Evolutionary conservation across 2,329 filamentous ascomycete species (phyloP).

Genomic region (Microcyclospora pomicola): DNA sequence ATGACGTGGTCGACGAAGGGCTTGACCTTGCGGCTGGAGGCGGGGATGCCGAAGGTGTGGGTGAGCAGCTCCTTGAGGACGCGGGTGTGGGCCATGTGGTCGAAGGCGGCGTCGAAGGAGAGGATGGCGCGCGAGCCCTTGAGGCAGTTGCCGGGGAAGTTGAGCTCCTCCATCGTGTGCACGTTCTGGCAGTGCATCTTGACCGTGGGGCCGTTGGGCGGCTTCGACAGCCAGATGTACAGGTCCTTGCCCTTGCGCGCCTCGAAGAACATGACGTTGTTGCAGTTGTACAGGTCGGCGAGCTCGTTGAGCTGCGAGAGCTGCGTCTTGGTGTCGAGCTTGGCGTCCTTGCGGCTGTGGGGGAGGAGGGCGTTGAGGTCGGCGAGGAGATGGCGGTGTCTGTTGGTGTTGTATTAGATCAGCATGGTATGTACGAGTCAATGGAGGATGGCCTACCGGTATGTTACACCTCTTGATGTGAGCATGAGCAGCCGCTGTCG

Average conservation of each 20-base stretch:
- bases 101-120: conserved; percentile 77
- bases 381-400: conserved; percentile 84
- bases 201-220: conserved; percentile 66
- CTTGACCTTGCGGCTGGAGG: conserved; percentile 76
- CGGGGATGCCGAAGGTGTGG: conserved; percentile 84
- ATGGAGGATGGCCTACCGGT: conserved; percentile 41
- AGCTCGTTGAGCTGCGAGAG: conserved; percentile 67
- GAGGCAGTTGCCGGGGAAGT: conserved; percentile 92
- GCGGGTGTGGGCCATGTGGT: conserved; percentile 54
- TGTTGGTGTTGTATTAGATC: conserved; percentile 23
- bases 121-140: conserved; percentile 86
- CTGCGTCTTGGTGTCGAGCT: conserved; percentile 91
- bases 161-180: conserved; percentile 92
- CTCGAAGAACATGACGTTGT: conserved; percentile 91
- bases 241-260: conserved; percentile 87
- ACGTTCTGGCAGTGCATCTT: conserved; percentile 63
- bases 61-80: conserved; percentile 82
- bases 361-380: conserved; percentile 81
- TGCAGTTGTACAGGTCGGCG: conserved; percentile 74
- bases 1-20: conserved; percentile 95
- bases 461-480: conserved; percentile 83
- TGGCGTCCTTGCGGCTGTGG: conserved; percentile 85
- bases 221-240: conserved; percentile 85
- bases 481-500: conserved; percentile 65
- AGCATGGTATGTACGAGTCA: not conserved